A percentile compares a stretch with the other conserved stretches of the same genome.
Conservation (phyloP, 495 filamentous ascomycete genomes). For the Podospora sp. region DNA sequence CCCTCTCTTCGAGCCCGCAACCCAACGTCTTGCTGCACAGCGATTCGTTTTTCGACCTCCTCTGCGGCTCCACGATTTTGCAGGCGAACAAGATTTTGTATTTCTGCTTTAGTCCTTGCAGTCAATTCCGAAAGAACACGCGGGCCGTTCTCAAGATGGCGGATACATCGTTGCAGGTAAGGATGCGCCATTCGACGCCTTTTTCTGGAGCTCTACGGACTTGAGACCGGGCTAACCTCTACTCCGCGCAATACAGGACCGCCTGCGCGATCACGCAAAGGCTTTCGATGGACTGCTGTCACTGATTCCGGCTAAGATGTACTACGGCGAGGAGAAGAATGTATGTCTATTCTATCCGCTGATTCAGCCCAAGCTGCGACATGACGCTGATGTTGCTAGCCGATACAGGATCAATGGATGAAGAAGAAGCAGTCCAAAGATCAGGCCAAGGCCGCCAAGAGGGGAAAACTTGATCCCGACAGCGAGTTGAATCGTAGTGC, state of each 20-base stretch:
- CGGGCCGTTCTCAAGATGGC: conserved; percentile 26
- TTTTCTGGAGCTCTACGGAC: neutral
- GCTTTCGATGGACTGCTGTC: conserved; percentile 91
- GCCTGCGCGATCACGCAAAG: conserved; percentile 79
- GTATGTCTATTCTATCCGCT: conserved; percentile 58
- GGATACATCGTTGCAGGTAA: conserved; percentile 35
- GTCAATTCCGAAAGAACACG: neutral
- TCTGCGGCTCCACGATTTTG: conserved; percentile 2
- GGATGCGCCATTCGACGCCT: conserved; percentile 4
- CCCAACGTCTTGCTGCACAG: conserved; percentile 17
- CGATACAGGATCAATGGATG: conserved; percentile 75
- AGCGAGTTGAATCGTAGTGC: conserved; percentile 68
- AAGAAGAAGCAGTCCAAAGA: conserved; percentile 87
- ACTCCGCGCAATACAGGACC: conserved; percentile 59
- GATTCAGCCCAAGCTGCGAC: neutral
- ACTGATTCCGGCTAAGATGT: conserved; percentile 88
- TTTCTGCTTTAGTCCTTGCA: neutral
- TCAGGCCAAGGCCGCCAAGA: conserved; percentile 72
- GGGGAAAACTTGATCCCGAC: conserved; percentile 85
- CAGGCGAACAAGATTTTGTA: neutral
- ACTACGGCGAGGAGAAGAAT: conserved; percentile 83
- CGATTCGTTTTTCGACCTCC: conserved; percentile 7
- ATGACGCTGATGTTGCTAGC: conserved; percentile 23
- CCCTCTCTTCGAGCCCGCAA: conserved; percentile 21
- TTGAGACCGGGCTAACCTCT: conserved; percentile 20